Evolutionary conservation across 352 stramenopile species (phyloP).

Genomic region (Phytophthora tentaculata): DNA sequence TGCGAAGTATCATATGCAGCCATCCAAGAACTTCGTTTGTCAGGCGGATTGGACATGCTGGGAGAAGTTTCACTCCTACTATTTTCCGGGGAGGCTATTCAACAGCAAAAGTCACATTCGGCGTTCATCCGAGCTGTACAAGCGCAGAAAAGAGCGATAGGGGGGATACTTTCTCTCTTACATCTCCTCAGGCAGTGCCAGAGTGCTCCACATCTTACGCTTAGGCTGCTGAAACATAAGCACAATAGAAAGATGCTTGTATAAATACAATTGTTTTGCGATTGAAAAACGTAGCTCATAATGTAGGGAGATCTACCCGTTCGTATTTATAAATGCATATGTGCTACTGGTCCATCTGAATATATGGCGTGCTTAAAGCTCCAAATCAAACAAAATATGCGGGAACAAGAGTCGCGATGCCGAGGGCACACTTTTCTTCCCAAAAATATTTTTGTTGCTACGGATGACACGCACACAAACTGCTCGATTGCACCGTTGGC

Average conservation of each 20-base stretch:
- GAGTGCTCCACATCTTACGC: not conserved
- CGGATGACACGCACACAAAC: not conserved
- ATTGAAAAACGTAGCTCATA: not conserved
- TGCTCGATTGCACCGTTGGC: not conserved
- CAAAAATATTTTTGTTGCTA: not conserved
- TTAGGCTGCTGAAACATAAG: not conserved
- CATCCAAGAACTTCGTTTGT: not conserved
- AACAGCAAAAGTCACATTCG: slow-evolving; percentile 9
- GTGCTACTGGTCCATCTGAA: not conserved
- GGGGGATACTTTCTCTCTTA: not conserved
- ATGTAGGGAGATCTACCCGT: not conserved
- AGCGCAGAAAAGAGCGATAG: not conserved
- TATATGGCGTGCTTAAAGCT: not conserved
- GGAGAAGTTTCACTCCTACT: slow-evolving; percentile 10
- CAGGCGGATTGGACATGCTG: slow-evolving; percentile 7
- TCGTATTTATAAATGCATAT: not conserved
- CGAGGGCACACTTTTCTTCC: not conserved
- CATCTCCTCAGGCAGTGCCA: not conserved
- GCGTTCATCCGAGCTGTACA: not conserved
- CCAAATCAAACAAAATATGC: not conserved
- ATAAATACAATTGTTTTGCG: not conserved
- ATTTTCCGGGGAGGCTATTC: slow-evolving; percentile 2
- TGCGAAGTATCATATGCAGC: not conserved
- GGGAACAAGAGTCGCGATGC: not conserved
- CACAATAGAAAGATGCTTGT: not conserved